Base-by-base conservation (phyloP, 2,329 filamentous ascomycete genomes). In the Fonsecaea multimorphosa region DNA sequence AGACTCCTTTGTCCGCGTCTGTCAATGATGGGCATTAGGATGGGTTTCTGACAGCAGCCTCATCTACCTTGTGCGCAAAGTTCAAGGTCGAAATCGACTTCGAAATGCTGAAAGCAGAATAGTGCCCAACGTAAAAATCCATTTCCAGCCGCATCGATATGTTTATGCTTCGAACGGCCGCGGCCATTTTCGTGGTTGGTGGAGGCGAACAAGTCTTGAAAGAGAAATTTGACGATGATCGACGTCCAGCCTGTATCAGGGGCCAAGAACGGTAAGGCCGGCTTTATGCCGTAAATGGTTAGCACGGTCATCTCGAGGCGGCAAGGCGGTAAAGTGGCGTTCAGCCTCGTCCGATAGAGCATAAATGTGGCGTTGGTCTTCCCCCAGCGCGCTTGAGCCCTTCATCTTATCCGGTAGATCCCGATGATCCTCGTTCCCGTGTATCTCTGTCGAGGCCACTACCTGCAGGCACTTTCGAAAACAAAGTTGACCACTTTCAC, bases 221-320 rank as follows among this genome's bases (percentile, higher is more conserved):
- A 58, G 44, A 31, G 46, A 60, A 40, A 60, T 60, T 60, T 52
- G 58, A 36, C 31, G 40, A 36, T 9, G 58, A 24, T 11, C 19
- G 14, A 60, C 29, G 29, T 27, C 29, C 31, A 38, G 44, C 44
- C n/a, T 46, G 24, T 24, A 38, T 58, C 57, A 34, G 51, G 58
- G 14, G 44, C 1, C 44, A 12, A 22, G 16, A 22, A 27, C 22
- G 27, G 29, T n/a, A 31, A 1, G 32, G 58, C 27, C 19, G 4
- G 11, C 4, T 8, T 24, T 9, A 51, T 40, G 16, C 58, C 27
- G 19, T 16, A 38, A 40, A 1, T 3, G 19, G 32, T 24, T 40
- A 57, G 54, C 12, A 6, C 9, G 1, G 54, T 12, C 2, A 29
- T 36, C 16, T 6, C 24, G 19, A 52, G 14, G n/a, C 38, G 46